phyloP scores from a whole-genome alignment of 1,284 basidiomycete species.

The Papiliotrema nemorosa region DNA sequence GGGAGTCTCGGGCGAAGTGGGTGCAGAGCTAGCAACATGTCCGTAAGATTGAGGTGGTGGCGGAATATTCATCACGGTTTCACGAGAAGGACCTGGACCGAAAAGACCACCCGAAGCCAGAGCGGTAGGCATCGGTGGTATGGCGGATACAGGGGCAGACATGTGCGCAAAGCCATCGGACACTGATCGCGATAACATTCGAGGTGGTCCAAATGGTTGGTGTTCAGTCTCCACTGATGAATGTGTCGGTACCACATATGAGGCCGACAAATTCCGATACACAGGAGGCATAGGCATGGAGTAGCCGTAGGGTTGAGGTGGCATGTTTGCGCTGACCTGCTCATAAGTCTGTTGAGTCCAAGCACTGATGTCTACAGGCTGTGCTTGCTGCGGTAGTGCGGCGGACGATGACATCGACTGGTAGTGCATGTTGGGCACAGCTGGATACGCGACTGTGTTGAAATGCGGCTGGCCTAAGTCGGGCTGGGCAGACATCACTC shows the following conservation, averaged over 20 bases:
- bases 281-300: background rate
- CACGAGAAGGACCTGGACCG: background rate
- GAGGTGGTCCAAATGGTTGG: constrained; percentile 3
- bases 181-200: constrained; percentile 10
- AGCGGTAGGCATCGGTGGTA: constrained; percentile 1
- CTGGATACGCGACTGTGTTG: background rate
- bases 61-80: background rate
- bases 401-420: too few species aligned
- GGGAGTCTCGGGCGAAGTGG: constrained; percentile 18
- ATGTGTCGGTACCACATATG: background rate
- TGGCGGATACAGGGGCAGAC: background rate
- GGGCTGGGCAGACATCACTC: background rate
- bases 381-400: background rate
- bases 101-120: constrained; percentile 4
- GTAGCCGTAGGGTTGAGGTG: background rate
- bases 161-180: constrained; percentile 8
- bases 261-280: too few species aligned
- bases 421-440: constrained; percentile 1
- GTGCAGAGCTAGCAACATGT: background rate
- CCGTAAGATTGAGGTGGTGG: too few species aligned
- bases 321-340: background rate
- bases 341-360: constrained; percentile 17
- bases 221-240: background rate
- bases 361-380: constrained; percentile 14
- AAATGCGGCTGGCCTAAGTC: constrained; percentile 2